Evolutionary conservation across 2,329 filamentous ascomycete genomes (phyloP), one percentile per base, ranked within the genome.

Genomic region (Diaporthe citrichinensis): DNA sequence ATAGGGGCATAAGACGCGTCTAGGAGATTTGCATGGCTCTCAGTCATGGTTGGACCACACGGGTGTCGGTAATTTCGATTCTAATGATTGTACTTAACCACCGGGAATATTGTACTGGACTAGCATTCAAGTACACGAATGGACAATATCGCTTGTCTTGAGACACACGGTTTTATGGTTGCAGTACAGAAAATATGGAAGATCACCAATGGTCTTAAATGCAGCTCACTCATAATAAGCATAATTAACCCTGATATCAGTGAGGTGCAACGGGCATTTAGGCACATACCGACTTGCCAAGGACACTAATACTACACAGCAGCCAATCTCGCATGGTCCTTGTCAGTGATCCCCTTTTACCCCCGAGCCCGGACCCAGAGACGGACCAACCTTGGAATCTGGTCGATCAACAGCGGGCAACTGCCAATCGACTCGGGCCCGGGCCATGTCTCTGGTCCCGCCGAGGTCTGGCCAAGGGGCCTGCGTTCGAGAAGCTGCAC

Each of bases 211-310:
- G 36, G 36, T 23, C 62, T 17, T 17, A 28, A 41, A 31, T n/a
- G 28, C 62, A 25, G n/a, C 44, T n/a, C 9, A 28, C 12, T 4
- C 20, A 39, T 39, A 28, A 49, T 69, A 55, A 69, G 49, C 49
- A 69, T 41, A 55, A 39, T 36, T 34, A 55, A 39, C 10, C 49
- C 46, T 25, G 49, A 28, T 28, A 23, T 41, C 34, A 36, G 17
- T 46, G 6, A 14, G 53, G 17, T 49, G n/a, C 46, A 69, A 51
- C 46, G 15, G 65, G 20, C 4, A 49, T 69, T 36, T 68, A 65
- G 59, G 58, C 36, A 62, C 31, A 53, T 68, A 34, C 62, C 46
- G 31, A 9, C 6, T 23, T 53, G 65, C 65, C 65, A 68, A 68
- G 65, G 46, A 28, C 65, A 68, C 46, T 53, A 68, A 68, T 34